Percentiles rank a stretch among this genome's conserved stretches.
Evolutionary conservation across 2,329 filamentous ascomycete species (phyloP).

Genomic region (Colletotrichum acutatum): DNA sequence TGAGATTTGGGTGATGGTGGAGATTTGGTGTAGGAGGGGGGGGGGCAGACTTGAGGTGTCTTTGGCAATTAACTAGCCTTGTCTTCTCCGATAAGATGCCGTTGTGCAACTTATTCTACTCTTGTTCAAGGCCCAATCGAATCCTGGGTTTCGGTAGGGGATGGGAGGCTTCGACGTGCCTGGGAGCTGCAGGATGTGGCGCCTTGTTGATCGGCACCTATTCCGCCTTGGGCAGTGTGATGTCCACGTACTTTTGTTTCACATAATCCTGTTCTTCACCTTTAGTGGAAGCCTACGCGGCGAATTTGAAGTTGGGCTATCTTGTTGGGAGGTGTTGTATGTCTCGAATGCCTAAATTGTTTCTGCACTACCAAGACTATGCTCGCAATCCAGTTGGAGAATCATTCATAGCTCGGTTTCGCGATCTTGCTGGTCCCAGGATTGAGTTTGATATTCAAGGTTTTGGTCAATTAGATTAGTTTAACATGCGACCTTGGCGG

Average conservation of each 20-base stretch:
- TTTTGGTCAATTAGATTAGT: not conserved
- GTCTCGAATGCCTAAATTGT: not conserved
- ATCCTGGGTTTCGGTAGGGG: not conserved
- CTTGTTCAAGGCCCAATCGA: not conserved
- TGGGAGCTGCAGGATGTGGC: slow-evolving; percentile 13
- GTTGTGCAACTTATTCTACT: not conserved
- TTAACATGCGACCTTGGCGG: not conserved
- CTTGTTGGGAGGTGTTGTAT: not conserved
- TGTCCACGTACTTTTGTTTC: not conserved
- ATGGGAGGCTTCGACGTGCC: not conserved
- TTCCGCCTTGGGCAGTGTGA: slow-evolving; percentile 9
- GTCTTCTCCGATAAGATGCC: not conserved
- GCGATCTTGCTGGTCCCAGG: not conserved
- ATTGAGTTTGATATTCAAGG: not conserved
- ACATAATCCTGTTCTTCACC: not conserved
- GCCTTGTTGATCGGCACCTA: slow-evolving; percentile 25
- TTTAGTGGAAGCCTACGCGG: not conserved
- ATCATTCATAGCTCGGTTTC: not conserved
- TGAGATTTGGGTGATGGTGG: not conserved
- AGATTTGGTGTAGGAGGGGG: no score
- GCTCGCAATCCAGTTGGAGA: not conserved
- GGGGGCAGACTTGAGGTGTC: not conserved
- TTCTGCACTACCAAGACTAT: not conserved
- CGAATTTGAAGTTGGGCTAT: not conserved
- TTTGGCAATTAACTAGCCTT: not conserved